These are phyloP conservation scores for Akebia trifoliata DNA, from an alignment of 164 flowering plant genomes.

Conservation along the genomic window DNA sequence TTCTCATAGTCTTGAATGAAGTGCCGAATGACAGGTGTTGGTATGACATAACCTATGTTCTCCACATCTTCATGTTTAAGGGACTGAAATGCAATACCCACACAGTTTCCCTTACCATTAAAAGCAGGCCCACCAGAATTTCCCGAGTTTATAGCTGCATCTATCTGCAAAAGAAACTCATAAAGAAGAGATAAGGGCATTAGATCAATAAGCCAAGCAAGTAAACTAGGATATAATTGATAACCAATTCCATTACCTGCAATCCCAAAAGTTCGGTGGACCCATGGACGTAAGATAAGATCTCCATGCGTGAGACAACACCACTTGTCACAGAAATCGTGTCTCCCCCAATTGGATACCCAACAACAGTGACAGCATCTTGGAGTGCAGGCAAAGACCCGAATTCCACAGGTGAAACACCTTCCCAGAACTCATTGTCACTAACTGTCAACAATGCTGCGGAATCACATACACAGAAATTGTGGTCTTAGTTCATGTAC, in stretches of 20 bases:
- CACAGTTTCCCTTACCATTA: constrained; percentile 86
- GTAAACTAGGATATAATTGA: not conserved
- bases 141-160: constrained; percentile 98
- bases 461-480: constrained; percentile 4
- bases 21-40: constrained; percentile 93
- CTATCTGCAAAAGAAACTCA: constrained; percentile 74
- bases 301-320: constrained; percentile 97
- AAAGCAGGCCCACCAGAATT: constrained; percentile 99
- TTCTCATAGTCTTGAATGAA: constrained; percentile 91
- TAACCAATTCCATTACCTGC: constrained; percentile 51
- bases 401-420: constrained; percentile 82
- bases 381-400: constrained; percentile 91
- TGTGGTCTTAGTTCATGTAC: not conserved
- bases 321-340: constrained; percentile 99
- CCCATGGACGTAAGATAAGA: constrained; percentile 92
- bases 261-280: constrained; percentile 93
- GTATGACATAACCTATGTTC: constrained; percentile 98
- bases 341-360: constrained; percentile 98
- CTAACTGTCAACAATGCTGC: constrained; percentile 90
- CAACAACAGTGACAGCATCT: constrained; percentile 98
- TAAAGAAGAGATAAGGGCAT: too few relatives aligned
- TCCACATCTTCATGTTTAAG: constrained; percentile 95
- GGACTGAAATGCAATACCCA: constrained; percentile 98
- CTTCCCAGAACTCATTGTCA: constrained; percentile 96
- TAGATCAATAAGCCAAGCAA: not conserved